phyloP scores from a whole-genome alignment of 768 basidiomycete genomes.

The Rossbeevera mucosa region DNA sequence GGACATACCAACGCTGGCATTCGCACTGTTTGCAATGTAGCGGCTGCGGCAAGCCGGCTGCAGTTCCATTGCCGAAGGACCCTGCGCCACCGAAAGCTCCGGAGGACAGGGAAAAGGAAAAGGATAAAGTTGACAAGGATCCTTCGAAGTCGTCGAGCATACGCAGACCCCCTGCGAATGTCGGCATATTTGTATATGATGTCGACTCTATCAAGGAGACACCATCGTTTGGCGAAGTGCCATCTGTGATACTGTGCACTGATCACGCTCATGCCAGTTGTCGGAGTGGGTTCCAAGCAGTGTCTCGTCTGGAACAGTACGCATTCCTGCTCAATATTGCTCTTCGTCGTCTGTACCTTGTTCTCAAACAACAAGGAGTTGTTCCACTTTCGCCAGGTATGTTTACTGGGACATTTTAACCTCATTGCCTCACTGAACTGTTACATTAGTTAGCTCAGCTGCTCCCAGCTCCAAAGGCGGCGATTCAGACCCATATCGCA shows the following conservation, averaged over 20 bases:
- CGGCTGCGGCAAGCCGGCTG: constrained; percentile 73
- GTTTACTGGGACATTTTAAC: constrained; percentile 11
- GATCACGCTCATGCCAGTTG: constrained; percentile 70
- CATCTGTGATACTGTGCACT: constrained; percentile 69
- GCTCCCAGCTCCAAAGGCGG: constrained; percentile 32
- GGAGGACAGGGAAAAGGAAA: constrained; percentile 46
- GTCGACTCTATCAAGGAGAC: constrained; percentile 63
- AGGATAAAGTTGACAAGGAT: constrained; percentile 39
- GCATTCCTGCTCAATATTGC: constrained; percentile 96
- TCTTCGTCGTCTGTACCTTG: constrained; percentile 80
- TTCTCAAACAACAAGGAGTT: constrained; percentile 84
- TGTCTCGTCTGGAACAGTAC: constrained; percentile 94
- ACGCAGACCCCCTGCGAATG: constrained; percentile 77
- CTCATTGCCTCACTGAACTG: constrained; percentile 8
- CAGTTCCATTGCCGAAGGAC: constrained; percentile 56
- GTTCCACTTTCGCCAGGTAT: constrained; percentile 78
- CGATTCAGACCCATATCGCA: constrained; percentile 76
- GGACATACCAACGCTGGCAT: constrained; percentile 98
- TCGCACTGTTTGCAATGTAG: constrained; percentile 86
- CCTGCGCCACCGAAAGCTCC: constrained; percentile 44
- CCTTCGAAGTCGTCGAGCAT: constrained; percentile 58
- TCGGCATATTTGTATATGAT: constrained; percentile 74
- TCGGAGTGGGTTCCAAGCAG: constrained; percentile 78
- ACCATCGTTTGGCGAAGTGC: constrained; percentile 67
- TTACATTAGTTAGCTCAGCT: constrained; percentile 24